These are phyloP conservation scores for Taxillus chinensis DNA, from an alignment of 164 flowering plant genomes.

Conservation along the genomic window DNA sequence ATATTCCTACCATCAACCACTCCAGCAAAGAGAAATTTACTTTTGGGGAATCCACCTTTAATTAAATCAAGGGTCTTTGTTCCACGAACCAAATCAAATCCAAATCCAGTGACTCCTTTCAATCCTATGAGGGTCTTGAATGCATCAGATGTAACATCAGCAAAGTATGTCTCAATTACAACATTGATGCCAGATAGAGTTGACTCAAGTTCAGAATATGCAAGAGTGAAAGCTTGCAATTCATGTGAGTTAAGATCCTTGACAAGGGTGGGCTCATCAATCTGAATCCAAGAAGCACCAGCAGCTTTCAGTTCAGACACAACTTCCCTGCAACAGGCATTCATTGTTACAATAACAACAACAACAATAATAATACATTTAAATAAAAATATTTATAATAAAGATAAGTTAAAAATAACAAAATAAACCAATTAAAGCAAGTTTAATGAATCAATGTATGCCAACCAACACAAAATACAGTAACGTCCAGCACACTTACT, in stretches of 20 bases:
- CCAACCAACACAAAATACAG: too few relatives aligned
- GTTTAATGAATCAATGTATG: too few relatives aligned
- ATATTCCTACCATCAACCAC: conserved; percentile 78
- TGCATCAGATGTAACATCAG: conserved; percentile 50
- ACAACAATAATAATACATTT: neutral
- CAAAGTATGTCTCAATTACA: conserved; percentile 54
- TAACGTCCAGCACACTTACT: conserved; percentile 26
- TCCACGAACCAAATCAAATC: conserved; percentile 71
- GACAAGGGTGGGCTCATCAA: conserved; percentile 62
- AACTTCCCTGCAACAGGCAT: conserved; percentile 38
- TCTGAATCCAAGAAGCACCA: conserved; percentile 71
- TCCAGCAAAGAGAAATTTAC: conserved; percentile 66
- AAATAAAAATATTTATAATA: neutral
- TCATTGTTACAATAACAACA: neutral
- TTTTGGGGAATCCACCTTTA: conserved; percentile 46
- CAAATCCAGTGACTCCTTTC: conserved; percentile 51
- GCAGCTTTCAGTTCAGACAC: conserved; percentile 54
- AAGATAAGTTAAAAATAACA: too few relatives aligned
- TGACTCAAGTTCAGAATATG: conserved; percentile 53
- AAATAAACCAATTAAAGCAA: too few relatives aligned
- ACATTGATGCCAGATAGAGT: conserved; percentile 48
- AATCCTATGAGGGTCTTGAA: conserved; percentile 43
- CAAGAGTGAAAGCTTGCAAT: conserved; percentile 43
- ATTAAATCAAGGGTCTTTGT: conserved; percentile 52
- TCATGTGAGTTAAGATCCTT: conserved; percentile 55